Conservation (phyloP, 768 basidiomycete species). For the Dentipellis sp. region DNA sequence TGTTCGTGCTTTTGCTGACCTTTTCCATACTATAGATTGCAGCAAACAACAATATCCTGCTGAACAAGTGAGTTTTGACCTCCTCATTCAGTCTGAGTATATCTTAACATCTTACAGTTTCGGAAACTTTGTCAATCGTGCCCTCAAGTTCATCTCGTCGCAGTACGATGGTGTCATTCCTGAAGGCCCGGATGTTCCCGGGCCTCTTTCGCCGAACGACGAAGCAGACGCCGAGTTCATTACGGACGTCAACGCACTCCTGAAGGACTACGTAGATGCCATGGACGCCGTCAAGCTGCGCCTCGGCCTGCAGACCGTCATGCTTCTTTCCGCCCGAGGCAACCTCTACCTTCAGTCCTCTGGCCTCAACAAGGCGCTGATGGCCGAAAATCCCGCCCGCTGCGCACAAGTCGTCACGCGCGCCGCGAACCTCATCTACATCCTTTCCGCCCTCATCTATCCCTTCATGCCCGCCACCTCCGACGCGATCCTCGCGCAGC, state of each 20-base stretch:
- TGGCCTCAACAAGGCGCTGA: constrained; percentile 83
- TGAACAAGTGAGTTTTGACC: constrained; percentile 68
- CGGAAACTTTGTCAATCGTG: constrained; percentile 96
- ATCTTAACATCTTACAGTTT: constrained; percentile 39
- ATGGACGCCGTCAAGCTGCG: constrained; percentile 93
- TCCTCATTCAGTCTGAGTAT: background rate
- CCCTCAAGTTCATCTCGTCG: constrained; percentile 84
- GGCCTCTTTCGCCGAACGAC: constrained; percentile 62
- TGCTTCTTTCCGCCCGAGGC: constrained; percentile 82
- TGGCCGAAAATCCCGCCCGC: constrained; percentile 70
- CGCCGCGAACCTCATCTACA: constrained; percentile 88
- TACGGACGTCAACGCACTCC: constrained; percentile 63
- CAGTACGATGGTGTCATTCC: constrained; percentile 78
- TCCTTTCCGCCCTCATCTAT: constrained; percentile 75
- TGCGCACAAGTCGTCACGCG: constrained; percentile 88
- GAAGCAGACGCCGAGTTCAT: constrained; percentile 67
- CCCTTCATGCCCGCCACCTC: constrained; percentile 96
- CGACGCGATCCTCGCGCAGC: constrained; percentile 69
- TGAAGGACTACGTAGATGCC: constrained; percentile 72
- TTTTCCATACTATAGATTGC: constrained; percentile 44
- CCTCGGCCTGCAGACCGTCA: constrained; percentile 77
- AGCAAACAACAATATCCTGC: constrained; percentile 85
- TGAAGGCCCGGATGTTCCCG: constrained; percentile 61
- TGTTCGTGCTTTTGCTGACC: background rate
- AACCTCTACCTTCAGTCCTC: constrained; percentile 94